Percentiles rank a stretch among this genome's conserved stretches.
Evolutionary conservation across 2,329 filamentous ascomycete species (phyloP).

Genomic region (Thermomyces lanuginosus): DNA sequence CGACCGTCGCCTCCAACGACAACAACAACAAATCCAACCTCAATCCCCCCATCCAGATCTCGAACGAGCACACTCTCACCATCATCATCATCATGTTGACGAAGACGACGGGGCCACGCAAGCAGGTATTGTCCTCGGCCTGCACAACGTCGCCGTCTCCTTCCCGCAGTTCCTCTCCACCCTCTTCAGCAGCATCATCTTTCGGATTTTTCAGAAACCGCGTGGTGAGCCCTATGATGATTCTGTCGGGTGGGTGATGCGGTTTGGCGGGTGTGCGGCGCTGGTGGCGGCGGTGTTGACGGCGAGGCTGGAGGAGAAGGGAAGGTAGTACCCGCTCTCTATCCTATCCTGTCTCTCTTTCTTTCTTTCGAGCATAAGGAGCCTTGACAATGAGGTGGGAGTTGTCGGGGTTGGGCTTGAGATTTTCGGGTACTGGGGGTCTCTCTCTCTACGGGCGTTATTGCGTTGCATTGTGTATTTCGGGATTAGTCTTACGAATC

Average conservation of each 20-base stretch:
- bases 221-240: slow-evolving; percentile 69
- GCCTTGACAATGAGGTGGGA: no score
- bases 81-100: slow-evolving; percentile 1
- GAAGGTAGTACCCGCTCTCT: neutral
- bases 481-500: no score
- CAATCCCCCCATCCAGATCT: no score
- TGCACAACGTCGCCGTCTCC: slow-evolving; percentile 90
- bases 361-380: no score
- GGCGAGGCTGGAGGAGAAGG: slow-evolving; percentile 47
- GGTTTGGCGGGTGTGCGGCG: slow-evolving; percentile 66
- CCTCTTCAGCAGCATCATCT: slow-evolving; percentile 66
- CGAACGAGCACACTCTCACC: neutral
- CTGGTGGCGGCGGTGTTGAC: slow-evolving; percentile 62
- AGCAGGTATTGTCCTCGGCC: slow-evolving; percentile 77
- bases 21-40: slow-evolving; percentile 13
- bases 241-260: slow-evolving; percentile 72
- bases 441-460: no score
- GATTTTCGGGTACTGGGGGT: no score
- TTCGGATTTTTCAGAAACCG: slow-evolving; percentile 73
- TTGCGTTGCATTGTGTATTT: no score
- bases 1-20: slow-evolving; percentile 37
- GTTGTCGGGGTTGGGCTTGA: no score
- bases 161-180: slow-evolving; percentile 85
- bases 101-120: slow-evolving; percentile 39
- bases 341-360: no score